Conservation (phyloP, 768 basidiomycete species). For the Piloderma croceum region DNA sequence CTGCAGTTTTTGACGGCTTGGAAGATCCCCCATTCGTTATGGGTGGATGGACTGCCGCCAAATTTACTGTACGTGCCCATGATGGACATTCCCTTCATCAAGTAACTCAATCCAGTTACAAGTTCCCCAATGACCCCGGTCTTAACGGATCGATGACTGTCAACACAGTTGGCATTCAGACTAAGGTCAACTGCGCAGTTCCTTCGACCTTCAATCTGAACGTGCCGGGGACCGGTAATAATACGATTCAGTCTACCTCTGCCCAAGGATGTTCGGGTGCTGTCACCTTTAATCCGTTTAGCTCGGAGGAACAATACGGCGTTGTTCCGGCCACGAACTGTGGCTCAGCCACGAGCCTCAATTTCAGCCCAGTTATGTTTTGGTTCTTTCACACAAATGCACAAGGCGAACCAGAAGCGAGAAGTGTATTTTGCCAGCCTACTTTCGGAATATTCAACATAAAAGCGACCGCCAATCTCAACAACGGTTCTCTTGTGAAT, state of each 20-base stretch:
- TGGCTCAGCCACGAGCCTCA: conserved; percentile 24
- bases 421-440: conserved; percentile 55
- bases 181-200: conserved; percentile 42
- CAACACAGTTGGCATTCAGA: conserved; percentile 44
- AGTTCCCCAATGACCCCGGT: conserved; percentile 36
- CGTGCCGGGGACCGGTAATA: conserved; percentile 15
- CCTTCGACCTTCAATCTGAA: conserved; percentile 27
- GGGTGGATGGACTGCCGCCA: conserved; percentile 46
- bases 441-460: conserved; percentile 41
- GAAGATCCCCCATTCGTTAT: conserved; percentile 55
- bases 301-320: conserved; percentile 44
- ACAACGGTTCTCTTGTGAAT: conserved; percentile 34
- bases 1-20: conserved; percentile 39
- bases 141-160: conserved; percentile 50
- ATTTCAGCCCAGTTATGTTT: conserved; percentile 57
- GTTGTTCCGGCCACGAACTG: conserved; percentile 36
- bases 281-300: conserved; percentile 31
- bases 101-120: conserved; percentile 16
- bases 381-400: conserved; percentile 47
- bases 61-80: conserved; percentile 39
- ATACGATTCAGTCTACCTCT: conserved; percentile 41
- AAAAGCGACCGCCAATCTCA: conserved; percentile 37
- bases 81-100: not conserved
- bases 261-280: conserved; percentile 39
- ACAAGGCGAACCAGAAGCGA: conserved; percentile 33